Conservation (phyloP, 1,284 basidiomycete species). For the Puccinia novopanici region DNA sequence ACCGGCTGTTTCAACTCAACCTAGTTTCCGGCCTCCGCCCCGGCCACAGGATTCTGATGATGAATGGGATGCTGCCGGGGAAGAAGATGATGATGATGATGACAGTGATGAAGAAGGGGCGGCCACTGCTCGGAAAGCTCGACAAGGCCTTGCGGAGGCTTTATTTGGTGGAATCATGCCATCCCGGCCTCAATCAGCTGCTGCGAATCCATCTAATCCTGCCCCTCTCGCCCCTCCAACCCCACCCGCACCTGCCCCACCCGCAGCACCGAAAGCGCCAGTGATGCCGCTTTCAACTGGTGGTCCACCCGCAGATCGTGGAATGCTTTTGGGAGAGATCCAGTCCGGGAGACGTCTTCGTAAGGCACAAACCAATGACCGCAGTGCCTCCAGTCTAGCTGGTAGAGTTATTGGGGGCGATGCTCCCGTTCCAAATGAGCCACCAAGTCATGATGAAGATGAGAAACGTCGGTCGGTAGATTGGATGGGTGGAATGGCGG, state of each 20-base stretch:
- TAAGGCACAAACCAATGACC: conserved; percentile 81
- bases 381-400: conserved; percentile 69
- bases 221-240: conserved; percentile 60
- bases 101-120: conserved; percentile 77
- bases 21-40: conserved; percentile 50
- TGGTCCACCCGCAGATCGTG: conserved; percentile 64
- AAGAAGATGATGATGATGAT: conserved; percentile 70
- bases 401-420: conserved; percentile 76
- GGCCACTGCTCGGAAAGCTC: conserved; percentile 64
- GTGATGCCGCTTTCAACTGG: conserved; percentile 54
- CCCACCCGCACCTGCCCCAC: conserved; percentile 59
- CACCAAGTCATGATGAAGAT: conserved; percentile 46
- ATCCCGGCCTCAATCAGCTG: conserved; percentile 49
- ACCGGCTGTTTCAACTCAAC: conserved; percentile 51
- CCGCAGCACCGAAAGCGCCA: conserved; percentile 54
- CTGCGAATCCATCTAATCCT: conserved; percentile 55
- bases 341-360: conserved; percentile 74
- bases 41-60: conserved; percentile 65
- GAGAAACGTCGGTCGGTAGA: conserved; percentile 74
- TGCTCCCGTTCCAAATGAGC: conserved; percentile 72
- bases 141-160: conserved; percentile 73
- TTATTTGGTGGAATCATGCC: conserved; percentile 72
- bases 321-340: conserved; percentile 78
- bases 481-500: conserved; percentile 86
- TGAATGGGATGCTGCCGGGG: conserved; percentile 81